These are phyloP conservation scores for Lipomyces sp. DNA, from an alignment of 805 yeast species.

Conservation along the genomic window DNA sequence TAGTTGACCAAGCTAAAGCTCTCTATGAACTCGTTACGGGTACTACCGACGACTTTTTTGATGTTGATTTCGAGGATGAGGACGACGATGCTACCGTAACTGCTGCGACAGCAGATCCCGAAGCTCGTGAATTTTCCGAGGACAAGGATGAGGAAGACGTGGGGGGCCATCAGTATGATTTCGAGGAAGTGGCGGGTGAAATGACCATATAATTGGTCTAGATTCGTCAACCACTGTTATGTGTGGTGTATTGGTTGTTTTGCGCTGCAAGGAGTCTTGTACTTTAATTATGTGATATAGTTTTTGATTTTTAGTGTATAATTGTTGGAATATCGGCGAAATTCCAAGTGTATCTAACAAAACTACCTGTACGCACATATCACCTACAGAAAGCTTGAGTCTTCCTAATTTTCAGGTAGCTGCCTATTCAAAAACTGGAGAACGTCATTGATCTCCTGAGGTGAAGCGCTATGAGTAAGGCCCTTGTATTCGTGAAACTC, in stretches of 20 bases:
- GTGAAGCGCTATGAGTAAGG: conserved; percentile 68
- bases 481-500: conserved; percentile 62
- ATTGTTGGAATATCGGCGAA: background rate
- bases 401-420: conserved; percentile 33
- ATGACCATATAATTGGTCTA: conserved; percentile 29
- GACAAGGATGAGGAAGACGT: conserved; percentile 12
- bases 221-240: background rate
- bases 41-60: conserved; percentile 93
- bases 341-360: background rate
- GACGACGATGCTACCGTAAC: conserved; percentile 56
- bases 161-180: conserved; percentile 18
- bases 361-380: conserved; percentile 24
- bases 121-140: conserved; percentile 11
- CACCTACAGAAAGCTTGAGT: background rate
- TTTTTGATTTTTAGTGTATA: background rate
- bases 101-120: conserved; percentile 21
- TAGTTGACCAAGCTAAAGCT: conserved; percentile 76
- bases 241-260: background rate
- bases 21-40: conserved; percentile 84
- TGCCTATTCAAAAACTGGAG: conserved; percentile 51
- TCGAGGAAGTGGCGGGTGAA: conserved; percentile 37
- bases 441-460: conserved; percentile 67
- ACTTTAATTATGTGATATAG: background rate
- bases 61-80: conserved; percentile 94
- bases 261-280: conserved; percentile 4